Conservation (phyloP, 495 filamentous ascomycete species). For the Pseudoneurospora amorphoporcata region DNA sequence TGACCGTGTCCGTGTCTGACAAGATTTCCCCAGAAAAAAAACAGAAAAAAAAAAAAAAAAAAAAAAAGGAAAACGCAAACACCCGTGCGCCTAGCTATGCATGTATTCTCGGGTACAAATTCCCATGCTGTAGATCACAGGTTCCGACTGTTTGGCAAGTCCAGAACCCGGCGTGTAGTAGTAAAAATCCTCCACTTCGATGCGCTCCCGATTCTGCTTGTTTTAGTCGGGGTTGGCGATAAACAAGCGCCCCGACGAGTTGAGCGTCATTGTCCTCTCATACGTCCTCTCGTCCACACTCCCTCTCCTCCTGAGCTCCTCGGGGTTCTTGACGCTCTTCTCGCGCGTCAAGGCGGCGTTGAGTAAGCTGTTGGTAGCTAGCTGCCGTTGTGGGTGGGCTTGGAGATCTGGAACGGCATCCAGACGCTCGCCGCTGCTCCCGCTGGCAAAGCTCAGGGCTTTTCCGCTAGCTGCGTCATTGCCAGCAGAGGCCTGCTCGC, state of each 20-base stretch:
- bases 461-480: conserved; percentile 37
- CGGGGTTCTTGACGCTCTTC: conserved; percentile 59
- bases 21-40: background rate
- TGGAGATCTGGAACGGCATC: conserved; percentile 38
- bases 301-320: conserved; percentile 71
- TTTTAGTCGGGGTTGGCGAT: conserved; percentile 86
- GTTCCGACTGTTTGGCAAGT: background rate
- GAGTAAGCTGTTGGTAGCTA: conserved; percentile 43
- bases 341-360: conserved; percentile 44
- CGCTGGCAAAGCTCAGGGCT: conserved; percentile 39
- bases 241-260: conserved; percentile 59
- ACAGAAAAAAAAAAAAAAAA: background rate
- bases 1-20: background rate
- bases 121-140: background rate
- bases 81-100: background rate
- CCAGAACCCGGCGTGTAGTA: background rate
- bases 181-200: background rate
- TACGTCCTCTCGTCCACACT: conserved; percentile 94
- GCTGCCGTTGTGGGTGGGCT: conserved; percentile 21
- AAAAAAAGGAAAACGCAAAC: background rate
- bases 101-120: background rate
- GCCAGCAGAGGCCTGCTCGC: conserved; percentile 14
- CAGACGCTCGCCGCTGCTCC: conserved; percentile 43
- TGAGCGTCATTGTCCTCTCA: conserved; percentile 80
- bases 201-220: background rate